Evolutionary conservation across 2,329 filamentous ascomycete species (phyloP).

Genomic region (Xylariaceae sp.): DNA sequence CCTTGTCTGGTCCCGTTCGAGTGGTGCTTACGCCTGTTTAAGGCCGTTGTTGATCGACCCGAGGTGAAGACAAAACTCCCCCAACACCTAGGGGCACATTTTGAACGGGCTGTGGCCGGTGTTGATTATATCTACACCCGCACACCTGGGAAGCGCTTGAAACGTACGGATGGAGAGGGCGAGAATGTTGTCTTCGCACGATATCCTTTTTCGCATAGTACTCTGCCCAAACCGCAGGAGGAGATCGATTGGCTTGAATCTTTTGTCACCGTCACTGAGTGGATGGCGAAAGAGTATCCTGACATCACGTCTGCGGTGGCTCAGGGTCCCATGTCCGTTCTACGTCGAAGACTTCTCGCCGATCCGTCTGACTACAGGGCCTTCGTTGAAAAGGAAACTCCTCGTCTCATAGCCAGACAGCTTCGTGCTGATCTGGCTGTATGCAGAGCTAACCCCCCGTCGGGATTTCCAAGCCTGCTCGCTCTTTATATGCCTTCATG

Average conservation of each 20-base stretch:
- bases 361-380: constrained; percentile 4
- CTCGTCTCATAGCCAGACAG: constrained; percentile 7
- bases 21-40: constrained; percentile 13
- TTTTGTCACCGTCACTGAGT: constrained; percentile 5
- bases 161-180: background rate
- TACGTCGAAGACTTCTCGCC: constrained; percentile 5
- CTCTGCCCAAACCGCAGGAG: constrained; percentile 6
- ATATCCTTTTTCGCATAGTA: constrained; percentile 1
- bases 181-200: background rate
- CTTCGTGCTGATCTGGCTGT: constrained; percentile 2
- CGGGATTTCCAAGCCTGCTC: constrained; percentile 7
- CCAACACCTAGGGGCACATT: background rate
- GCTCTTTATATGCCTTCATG: constrained; percentile 14
- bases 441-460: background rate
- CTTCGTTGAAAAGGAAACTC: constrained; percentile 9
- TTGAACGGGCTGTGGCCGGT: constrained; percentile 1
- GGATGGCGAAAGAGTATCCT: constrained; percentile 10
- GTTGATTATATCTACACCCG: constrained; percentile 7
- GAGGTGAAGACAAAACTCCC: constrained; percentile 4
- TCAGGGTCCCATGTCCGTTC: background rate
- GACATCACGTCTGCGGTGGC: constrained; percentile 5
- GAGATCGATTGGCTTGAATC: constrained; percentile 14
- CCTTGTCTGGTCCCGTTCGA: constrained; percentile 11
- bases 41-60: background rate
- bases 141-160: background rate